Evolutionary conservation across 2,329 filamentous ascomycete genomes (phyloP).

Genomic region (Fusarium sp.): DNA sequence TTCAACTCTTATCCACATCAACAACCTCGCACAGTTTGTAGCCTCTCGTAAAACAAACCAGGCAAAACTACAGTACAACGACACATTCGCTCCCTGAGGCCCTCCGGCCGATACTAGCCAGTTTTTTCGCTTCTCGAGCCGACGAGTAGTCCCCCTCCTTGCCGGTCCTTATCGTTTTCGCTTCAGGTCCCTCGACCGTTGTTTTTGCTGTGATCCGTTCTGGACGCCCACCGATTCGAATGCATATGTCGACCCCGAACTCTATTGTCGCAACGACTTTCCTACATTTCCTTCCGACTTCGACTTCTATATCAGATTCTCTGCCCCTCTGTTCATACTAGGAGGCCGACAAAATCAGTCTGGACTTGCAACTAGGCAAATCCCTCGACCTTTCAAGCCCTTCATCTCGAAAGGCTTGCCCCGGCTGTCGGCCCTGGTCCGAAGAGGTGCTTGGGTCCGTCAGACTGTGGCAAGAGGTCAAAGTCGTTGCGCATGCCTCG

Average conservation of each 20-base stretch:
- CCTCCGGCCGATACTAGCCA: constrained; percentile 34
- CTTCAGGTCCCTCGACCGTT: constrained; percentile 17
- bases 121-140: constrained; percentile 24
- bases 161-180: constrained; percentile 22
- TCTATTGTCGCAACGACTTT: constrained; percentile 37
- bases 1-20: constrained; percentile 30
- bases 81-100: constrained; percentile 34
- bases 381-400: constrained; percentile 23
- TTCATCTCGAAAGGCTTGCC: constrained; percentile 43
- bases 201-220: constrained; percentile 14
- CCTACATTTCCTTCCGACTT: constrained; percentile 19
- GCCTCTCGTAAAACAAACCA: constrained; percentile 31
- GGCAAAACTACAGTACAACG: constrained; percentile 11
- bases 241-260: constrained; percentile 42
- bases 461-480: constrained; percentile 47
- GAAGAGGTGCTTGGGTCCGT: constrained; percentile 48
- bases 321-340: constrained; percentile 23
- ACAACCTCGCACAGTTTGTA: constrained; percentile 29
- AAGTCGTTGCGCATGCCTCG: constrained; percentile 65
- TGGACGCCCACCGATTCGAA: constrained; percentile 29
- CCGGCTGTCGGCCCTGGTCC: constrained; percentile 51
- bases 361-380: constrained; percentile 22
- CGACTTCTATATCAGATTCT: constrained; percentile 20
- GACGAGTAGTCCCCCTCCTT: constrained; percentile 34
- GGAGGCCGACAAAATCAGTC: constrained; percentile 16